These are phyloP conservation scores for Aspergillus viridinutans DNA, from an alignment of 2,329 filamentous ascomycete species.

Conservation along the genomic window DNA sequence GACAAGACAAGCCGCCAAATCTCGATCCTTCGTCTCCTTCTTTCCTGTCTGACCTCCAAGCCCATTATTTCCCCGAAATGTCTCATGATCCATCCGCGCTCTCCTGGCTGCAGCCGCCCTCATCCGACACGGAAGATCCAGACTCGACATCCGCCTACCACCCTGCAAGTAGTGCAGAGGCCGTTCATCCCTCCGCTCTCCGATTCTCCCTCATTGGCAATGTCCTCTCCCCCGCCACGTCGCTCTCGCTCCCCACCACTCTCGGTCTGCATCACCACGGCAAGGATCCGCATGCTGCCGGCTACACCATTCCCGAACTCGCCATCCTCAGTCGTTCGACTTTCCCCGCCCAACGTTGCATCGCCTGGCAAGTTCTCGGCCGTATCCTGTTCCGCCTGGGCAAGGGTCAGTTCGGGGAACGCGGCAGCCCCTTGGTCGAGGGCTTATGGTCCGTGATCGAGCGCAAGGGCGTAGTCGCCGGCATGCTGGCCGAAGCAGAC, in stretches of 20 bases:
- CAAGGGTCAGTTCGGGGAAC: slow-evolving; percentile 62
- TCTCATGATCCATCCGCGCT: slow-evolving; percentile 79
- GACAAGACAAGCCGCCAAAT: slow-evolving; percentile 55
- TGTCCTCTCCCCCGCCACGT: slow-evolving; percentile 71
- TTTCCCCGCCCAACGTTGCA: slow-evolving; percentile 80
- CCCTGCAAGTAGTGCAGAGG: slow-evolving; percentile 67
- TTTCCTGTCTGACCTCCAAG: slow-evolving; percentile 79
- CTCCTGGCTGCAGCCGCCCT: slow-evolving; percentile 81
- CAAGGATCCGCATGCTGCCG: slow-evolving; percentile 85
- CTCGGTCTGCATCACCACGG: slow-evolving; percentile 91
- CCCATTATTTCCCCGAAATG: slow-evolving; percentile 89
- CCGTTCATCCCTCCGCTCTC: slow-evolving; percentile 62
- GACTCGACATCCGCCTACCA: slow-evolving; percentile 76
- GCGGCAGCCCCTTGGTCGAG: slow-evolving; percentile 61
- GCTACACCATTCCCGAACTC: slow-evolving; percentile 87
- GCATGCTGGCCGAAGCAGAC: slow-evolving; percentile 69
- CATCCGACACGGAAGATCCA: slow-evolving; percentile 56
- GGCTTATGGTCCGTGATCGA: slow-evolving; percentile 81
- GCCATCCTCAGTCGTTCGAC: slow-evolving; percentile 74
- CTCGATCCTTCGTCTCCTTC: slow-evolving; percentile 78
- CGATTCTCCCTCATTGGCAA: slow-evolving; percentile 85
- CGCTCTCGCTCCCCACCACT: slow-evolving; percentile 68
- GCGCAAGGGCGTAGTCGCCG: slow-evolving; percentile 71
- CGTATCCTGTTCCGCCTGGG: slow-evolving; percentile 80
- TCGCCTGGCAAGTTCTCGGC: slow-evolving; percentile 88